Evolutionary conservation across 805 yeast species (phyloP).

Genomic region (Saturnispora mendoncae): DNA sequence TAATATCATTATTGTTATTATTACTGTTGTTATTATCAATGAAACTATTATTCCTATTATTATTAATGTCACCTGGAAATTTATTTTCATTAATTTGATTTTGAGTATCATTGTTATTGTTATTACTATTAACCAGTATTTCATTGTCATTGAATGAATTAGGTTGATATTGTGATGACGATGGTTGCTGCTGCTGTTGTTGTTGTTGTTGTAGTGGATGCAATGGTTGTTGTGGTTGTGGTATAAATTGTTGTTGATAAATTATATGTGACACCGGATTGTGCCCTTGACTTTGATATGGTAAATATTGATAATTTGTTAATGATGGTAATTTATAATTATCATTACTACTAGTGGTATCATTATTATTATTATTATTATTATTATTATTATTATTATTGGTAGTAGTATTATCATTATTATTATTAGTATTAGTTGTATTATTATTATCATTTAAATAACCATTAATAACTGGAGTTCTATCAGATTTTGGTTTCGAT

Average conservation of each 20-base stretch:
- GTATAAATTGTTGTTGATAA: constrained; percentile 2
- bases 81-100: not conserved
- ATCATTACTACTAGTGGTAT: too few relatives aligned
- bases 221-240: constrained; percentile 5
- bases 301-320: not conserved
- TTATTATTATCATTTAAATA: not conserved
- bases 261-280: not conserved
- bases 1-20: not conserved
- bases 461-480: not conserved
- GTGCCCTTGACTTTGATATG: not conserved
- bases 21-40: not conserved
- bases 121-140: too few relatives aligned
- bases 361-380: too few relatives aligned
- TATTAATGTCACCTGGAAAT: not conserved
- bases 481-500: not conserved
- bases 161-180: not conserved
- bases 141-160: too few relatives aligned
- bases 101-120: not conserved
- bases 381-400: too few relatives aligned
- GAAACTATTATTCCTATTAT: too few relatives aligned
- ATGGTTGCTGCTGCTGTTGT: not conserved
- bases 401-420: too few relatives aligned
- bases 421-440: too few relatives aligned
- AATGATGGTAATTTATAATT: not conserved
- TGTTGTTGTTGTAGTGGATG: constrained; percentile 1